Conservation (phyloP, 345 rosid genomes). For the Microthlaspi erraticum region DNA sequence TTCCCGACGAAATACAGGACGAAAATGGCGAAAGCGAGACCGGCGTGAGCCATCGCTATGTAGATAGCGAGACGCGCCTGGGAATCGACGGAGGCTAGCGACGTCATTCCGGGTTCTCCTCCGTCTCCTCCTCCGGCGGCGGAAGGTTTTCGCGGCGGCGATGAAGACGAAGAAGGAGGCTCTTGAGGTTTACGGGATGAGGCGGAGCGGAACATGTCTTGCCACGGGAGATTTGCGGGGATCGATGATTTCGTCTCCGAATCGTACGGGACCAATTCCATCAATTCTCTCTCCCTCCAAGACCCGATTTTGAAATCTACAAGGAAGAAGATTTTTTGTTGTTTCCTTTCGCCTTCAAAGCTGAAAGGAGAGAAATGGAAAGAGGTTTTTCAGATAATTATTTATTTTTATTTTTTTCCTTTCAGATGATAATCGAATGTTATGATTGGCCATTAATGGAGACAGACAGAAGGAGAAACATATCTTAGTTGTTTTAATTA, state of each 20-base stretch:
- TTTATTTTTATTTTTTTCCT: background rate
- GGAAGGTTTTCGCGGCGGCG: constrained; percentile 16
- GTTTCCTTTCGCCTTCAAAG: constrained; percentile 16
- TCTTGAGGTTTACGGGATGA: constrained; percentile 71
- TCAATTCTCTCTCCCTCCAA: constrained; percentile 43
- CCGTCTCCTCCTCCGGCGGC: constrained; percentile 1
- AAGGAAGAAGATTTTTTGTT: background rate
- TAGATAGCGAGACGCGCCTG: constrained; percentile 88
- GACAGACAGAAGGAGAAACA: constrained; percentile 3
- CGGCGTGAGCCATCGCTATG: constrained; percentile 99
- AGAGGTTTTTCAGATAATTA: constrained; percentile 23
- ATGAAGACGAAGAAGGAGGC: constrained; percentile 37
- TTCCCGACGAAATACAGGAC: constrained; percentile 69
- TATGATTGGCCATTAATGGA: constrained; percentile 45
- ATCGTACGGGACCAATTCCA: constrained; percentile 89
- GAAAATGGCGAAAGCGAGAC: constrained; percentile 72
- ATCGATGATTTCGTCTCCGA: constrained; percentile 52
- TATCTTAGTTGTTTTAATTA: background rate
- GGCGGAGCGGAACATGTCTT: constrained; percentile 96
- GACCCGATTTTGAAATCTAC: constrained; percentile 6
- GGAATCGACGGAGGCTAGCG: constrained; percentile 61
- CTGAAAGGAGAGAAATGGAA: background rate
- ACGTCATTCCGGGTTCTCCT: constrained; percentile 38
- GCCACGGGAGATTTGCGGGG: constrained; percentile 69
- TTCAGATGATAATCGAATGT: constrained; percentile 33